Evolutionary conservation across 495 filamentous ascomycete genomes (phyloP), one percentile per base, ranked within the genome.

Genomic region (Xylaria scruposa): DNA sequence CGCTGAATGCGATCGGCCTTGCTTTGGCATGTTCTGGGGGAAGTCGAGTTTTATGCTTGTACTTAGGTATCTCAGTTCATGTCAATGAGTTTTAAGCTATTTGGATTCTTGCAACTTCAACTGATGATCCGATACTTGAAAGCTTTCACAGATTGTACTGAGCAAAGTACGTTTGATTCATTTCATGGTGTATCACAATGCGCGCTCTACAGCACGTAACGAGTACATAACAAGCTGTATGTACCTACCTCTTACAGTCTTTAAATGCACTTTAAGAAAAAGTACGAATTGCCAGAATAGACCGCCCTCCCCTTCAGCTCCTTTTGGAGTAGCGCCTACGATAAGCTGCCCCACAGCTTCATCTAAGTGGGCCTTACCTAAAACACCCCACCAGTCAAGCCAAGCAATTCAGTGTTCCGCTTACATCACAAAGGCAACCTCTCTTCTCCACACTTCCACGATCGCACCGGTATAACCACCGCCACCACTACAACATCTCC

Each of bases 201-300:
- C 53, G 29, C 53, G 26, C 53, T 56, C 53, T 40, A 21, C 1
- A 60, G 2, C 17, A 36, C 54, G 54, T 36, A 36, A 36, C 29
- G 13, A 4, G 58, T 40, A 38, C 31, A 60, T 60, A 8, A 33
- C 15, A 59, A 31, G 29, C 29, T 31, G 24, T 31, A n/a, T n/a
- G n/a, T n/a, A n/a, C n/a, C n/a, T n/a, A 31, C 24, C 33, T 36
- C 33, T 21, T 31, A 10, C 53, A 5, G 29, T 56, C 24, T 6
- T 40, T 26, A 2, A 38, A 51, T 62, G 21, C 67, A 44, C 40
- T 49, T 31, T 59, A 40, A 73, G 74, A 75, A 78, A 77, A 74
- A 74, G 70, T 65, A 59, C 68, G 60, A 78, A 74, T 73, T 78
- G 75, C 77, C 73, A 67, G 12, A 1, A 42, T n/a, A 73, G 75